Evolutionary conservation across 345 rosid genomes (phyloP).

Genomic region (Ailanthus altissimus): DNA sequence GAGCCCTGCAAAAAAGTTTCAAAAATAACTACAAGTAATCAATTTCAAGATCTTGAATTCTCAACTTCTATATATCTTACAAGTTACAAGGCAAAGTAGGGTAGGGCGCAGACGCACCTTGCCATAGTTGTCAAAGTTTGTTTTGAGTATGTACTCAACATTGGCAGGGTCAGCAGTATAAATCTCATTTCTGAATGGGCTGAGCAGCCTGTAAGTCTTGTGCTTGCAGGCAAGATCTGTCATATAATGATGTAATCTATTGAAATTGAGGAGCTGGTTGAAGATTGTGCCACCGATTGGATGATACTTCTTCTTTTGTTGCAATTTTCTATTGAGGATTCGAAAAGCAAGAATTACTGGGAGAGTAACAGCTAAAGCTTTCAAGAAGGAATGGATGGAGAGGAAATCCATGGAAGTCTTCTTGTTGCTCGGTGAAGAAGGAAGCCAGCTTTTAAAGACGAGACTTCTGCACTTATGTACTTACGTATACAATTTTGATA

Average conservation of each 20-base stretch:
- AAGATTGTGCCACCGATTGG: constrained; percentile 55
- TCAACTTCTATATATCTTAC: too few species aligned
- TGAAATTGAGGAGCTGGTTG: constrained; percentile 57
- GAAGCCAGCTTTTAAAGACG: not conserved
- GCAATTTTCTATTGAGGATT: constrained; percentile 7
- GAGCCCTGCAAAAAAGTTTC: constrained; percentile 34
- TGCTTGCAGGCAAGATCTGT: constrained; percentile 46
- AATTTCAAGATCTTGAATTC: not conserved
- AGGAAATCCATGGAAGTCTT: constrained; percentile 25
- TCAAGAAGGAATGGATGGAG: constrained; percentile 12
- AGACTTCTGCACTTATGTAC: too few species aligned
- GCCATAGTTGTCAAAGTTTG: constrained; percentile 50
- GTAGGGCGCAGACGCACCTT: constrained; percentile 30
- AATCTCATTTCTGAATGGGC: constrained; percentile 47
- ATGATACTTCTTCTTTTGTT: constrained; percentile 38
- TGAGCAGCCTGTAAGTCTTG: constrained; percentile 49
- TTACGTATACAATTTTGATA: too few species aligned
- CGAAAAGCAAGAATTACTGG: constrained; percentile 8
- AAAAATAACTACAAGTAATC: not conserved
- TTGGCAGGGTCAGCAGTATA: constrained; percentile 49
- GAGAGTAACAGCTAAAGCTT: constrained; percentile 26
- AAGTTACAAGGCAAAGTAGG: too few species aligned
- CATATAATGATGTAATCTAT: constrained; percentile 54
- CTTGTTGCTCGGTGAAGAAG: not conserved
- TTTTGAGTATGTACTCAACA: constrained; percentile 52